A percentile compares a stretch with the other conserved stretches of the same genome.
Evolutionary conservation across 208 protist genomes (phyloP).

Genomic region (Trypanosoma avium): DNA sequence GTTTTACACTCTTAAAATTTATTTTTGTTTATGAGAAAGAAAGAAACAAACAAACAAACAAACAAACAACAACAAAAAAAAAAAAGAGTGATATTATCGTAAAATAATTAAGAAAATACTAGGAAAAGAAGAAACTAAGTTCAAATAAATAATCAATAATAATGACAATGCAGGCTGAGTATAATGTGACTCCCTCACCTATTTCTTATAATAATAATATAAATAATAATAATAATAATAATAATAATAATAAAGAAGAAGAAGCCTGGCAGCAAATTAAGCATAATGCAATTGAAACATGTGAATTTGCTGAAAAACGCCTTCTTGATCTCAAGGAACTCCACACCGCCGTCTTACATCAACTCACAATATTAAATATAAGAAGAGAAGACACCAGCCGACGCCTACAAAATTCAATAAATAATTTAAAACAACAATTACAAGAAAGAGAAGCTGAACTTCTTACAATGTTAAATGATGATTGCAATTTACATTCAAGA

Average conservation of each 20-base stretch:
- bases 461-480: constrained; percentile 1
- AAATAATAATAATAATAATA: too few relatives aligned
- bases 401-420: background rate
- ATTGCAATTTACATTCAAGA: background rate
- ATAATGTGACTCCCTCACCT: too few relatives aligned
- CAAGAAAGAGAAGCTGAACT: constrained; percentile 9
- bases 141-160: too few relatives aligned
- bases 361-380: constrained; percentile 8
- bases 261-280: constrained; percentile 7
- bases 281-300: background rate
- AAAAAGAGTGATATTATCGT: background rate
- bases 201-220: too few relatives aligned
- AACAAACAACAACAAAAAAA: too few relatives aligned
- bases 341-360: constrained; percentile 6
- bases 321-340: constrained; percentile 15
- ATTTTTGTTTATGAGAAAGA: too few relatives aligned
- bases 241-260: background rate
- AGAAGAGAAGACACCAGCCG: background rate
- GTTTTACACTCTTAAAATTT: too few relatives aligned
- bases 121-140: too few relatives aligned
- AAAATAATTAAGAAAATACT: background rate
- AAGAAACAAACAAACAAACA: too few relatives aligned
- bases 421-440: background rate
- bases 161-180: too few relatives aligned
- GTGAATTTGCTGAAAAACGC: constrained; percentile 3